Evolutionary conservation across 257 asterid species (phyloP).

Genomic region (Buddleja alternifolia): DNA sequence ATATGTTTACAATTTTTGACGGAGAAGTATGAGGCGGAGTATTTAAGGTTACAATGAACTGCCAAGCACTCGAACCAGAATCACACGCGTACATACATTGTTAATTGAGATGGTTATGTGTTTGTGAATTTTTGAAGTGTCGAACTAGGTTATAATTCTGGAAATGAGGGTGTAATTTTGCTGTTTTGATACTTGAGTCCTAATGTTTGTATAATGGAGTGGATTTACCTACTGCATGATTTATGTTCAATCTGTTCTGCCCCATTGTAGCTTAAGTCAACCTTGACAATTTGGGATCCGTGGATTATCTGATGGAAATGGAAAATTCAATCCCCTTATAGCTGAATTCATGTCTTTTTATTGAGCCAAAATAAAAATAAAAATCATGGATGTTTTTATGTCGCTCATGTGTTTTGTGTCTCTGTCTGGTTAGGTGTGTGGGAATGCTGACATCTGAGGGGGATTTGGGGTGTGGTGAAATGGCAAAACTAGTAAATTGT

Average conservation of each 20-base stretch:
- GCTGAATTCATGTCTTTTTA: no score
- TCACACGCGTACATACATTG: not conserved
- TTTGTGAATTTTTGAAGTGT: not conserved
- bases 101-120: slow-evolving; percentile 19
- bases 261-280: not conserved
- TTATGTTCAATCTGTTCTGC: not conserved
- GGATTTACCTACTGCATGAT: not conserved
- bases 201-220: slow-evolving; percentile 5
- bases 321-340: no score
- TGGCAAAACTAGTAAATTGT: no score
- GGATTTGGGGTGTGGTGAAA: no score
- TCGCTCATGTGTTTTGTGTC: no score
- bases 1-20: slow-evolving; percentile 5
- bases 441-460: no score
- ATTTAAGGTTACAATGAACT: slow-evolving; percentile 4
- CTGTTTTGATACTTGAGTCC: slow-evolving; percentile 15
- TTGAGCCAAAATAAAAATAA: no score
- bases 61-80: not conserved
- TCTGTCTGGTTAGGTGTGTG: no score
- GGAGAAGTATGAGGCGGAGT: slow-evolving; percentile 15
- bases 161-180: slow-evolving; percentile 12
- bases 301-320: no score
- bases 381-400: no score
- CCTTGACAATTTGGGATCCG: no score
- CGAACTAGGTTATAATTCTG: not conserved